Base-by-base conservation (phyloP, 1,139 yeast species). In the Pichia sp. region DNA sequence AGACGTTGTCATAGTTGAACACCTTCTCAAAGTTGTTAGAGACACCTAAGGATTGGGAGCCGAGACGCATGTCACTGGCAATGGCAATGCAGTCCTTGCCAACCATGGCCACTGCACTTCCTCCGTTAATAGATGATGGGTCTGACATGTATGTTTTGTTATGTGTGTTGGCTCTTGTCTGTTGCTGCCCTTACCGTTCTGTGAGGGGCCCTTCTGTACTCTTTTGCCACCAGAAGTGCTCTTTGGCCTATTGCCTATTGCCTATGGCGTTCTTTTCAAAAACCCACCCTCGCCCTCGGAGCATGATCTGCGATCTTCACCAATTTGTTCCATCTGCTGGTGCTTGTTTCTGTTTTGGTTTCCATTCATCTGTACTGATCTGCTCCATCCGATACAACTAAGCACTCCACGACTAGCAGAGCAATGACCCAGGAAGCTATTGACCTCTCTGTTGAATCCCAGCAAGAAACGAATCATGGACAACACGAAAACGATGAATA, bases 21-120 rank as follows among this genome's bases (percentile, higher is more conserved):
- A 93, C 70, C 67, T 91, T 91, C 56, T 91, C 97, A 59, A 93
- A 93, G 56, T 87, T 81, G 60, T 87, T 87, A 34, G 96, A 71
- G 37, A 93, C 78, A 39, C 97, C 96, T 30, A 91, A 70, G 7
- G 96, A 85, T 61, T 91, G 98, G 59, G 78, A 78, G 23, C 99
- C 99, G 47, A 93, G 69, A 55, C 98, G 78, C 55, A 91, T 68
- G 63, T 93, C 99, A 53, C 93, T 80, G 13, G 97, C 99, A 53
- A 93, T 88, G 32, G 98, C 98, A 42, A 93, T 87, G 66, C 99
- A 93, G 52, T 87, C 96, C 58, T 93, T 88, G 50, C 99, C 99
- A 19, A 82, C 81, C 99, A 93, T 93, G 49, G 98, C 98, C 28
- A 93, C 94, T 42, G 95, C 95, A 42, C 95, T 74, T 63, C 99